These are phyloP conservation scores for Hypoxylon subgilvum DNA, from an alignment of 495 filamentous ascomycete genomes.

Conservation along the genomic window DNA sequence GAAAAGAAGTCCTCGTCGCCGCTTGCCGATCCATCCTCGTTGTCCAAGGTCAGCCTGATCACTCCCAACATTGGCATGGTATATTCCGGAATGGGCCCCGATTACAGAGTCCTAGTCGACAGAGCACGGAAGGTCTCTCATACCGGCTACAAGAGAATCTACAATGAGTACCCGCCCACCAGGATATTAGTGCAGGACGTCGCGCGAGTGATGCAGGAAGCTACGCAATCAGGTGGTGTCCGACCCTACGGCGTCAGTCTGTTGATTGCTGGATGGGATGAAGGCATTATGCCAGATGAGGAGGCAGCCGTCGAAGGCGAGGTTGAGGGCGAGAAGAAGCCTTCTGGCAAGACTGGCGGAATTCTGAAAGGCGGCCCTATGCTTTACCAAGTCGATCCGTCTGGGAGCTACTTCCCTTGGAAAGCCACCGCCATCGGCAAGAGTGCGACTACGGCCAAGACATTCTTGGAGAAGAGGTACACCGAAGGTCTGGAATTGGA, in stretches of 20 bases:
- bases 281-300: slow-evolving; percentile 84
- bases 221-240: slow-evolving; percentile 96
- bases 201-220: slow-evolving; percentile 96
- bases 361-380: slow-evolving; percentile 95
- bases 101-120: slow-evolving; percentile 97
- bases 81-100: slow-evolving; percentile 97
- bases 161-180: slow-evolving; percentile 99
- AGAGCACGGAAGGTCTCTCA: slow-evolving; percentile 98
- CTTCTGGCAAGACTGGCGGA: slow-evolving; percentile 82
- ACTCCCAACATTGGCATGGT: slow-evolving; percentile 99
- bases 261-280: slow-evolving; percentile 96
- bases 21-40: slow-evolving; percentile 88
- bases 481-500: slow-evolving; percentile 96
- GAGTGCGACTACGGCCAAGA: slow-evolving; percentile 96
- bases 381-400: slow-evolving; percentile 97
- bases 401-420: slow-evolving; percentile 97
- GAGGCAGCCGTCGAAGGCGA: slow-evolving; percentile 48
- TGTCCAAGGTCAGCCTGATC: slow-evolving; percentile 96
- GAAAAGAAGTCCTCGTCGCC: slow-evolving; percentile 99
- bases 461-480: slow-evolving; percentile 98
- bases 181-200: slow-evolving; percentile 99
- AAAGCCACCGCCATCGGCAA: slow-evolving; percentile 99
- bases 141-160: slow-evolving; percentile 98
- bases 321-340: slow-evolving; percentile 71
- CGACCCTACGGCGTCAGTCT: slow-evolving; percentile 96